Base-by-base conservation (phyloP, 1,139 yeast species). In the Komagataea norvegica region DNA sequence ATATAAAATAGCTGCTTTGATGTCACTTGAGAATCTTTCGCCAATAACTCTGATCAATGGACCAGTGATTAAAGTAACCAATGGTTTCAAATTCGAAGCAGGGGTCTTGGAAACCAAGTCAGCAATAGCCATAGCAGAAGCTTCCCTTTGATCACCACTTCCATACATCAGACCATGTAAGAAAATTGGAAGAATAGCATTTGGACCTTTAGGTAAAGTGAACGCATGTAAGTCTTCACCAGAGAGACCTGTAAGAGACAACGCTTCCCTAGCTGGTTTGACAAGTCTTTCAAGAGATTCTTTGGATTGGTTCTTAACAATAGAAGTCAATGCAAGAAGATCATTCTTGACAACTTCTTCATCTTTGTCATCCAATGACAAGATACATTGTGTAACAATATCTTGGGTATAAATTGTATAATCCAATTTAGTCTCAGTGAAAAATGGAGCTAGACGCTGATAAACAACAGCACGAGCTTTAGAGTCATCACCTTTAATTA, bases 11-110 rank as follows among this genome's bases (percentile, higher is more conserved):
- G 95, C 95, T 23, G 95, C 81, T 70, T 91, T 91, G 54, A 91
- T 86, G 50, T 87, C 95, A 45, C 95, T 74, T 23, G 81, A 75
- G 49, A 86, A 91, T 60, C 95, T 79, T 63, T 93, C 99, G 54
- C 99, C 98, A 59, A 91, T 86, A 41, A 89, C 95, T 72, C 99
- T 87, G 64, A 93, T 93, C 58, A 93, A 73, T 33, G 98, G 98
- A 64, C 99, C 99, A 25, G 96, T 89, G 48, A 93, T 86, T 30
- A 80, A 79, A 9, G 98, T 91, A 19, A 94, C 96, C 61, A 81
- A 85, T 28, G 96, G 87, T 60, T 79, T 85, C 62, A 93, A 74
- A 50, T 74, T 74, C 23, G 74, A 77, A 6, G 93, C 78, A 25
- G 95, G 94, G 0, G 97, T 86, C 56, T 88, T 80, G 37, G 81